A percentile compares a stretch with the other conserved stretches of the same genome.
phyloP scores from a whole-genome alignment of 2,329 filamentous ascomycete genomes.

The Chaetomium globosum region DNA sequence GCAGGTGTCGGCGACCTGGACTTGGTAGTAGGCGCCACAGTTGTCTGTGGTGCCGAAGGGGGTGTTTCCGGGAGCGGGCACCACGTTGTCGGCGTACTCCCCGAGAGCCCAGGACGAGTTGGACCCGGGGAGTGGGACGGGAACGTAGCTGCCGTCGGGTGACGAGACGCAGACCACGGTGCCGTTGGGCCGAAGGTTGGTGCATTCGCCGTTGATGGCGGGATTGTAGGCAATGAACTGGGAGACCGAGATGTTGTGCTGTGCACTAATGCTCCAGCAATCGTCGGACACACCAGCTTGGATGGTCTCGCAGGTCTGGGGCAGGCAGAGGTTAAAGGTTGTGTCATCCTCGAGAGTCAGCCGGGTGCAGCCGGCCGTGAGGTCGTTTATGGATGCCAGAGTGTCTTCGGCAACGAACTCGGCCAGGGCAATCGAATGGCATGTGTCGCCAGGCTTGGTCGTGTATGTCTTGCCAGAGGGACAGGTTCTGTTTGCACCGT shows the following conservation, averaged over 20 bases:
- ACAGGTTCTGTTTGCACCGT: slow-evolving; percentile 9
- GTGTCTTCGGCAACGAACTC: slow-evolving; percentile 11
- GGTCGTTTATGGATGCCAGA: slow-evolving; percentile 17
- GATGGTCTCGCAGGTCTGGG: slow-evolving; percentile 7
- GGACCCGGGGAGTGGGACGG: slow-evolving; percentile 7
- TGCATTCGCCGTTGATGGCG: slow-evolving; percentile 11
- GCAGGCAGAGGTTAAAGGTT: slow-evolving; percentile 8
- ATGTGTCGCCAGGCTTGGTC: slow-evolving; percentile 5
- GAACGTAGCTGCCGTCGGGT: slow-evolving; percentile 12
- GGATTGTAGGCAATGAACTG: slow-evolving; percentile 17
- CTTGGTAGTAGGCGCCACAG: slow-evolving; percentile 17
- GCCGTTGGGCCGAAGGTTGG: slow-evolving; percentile 12
- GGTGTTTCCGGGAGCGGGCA: slow-evolving; percentile 11
- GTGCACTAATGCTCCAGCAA: slow-evolving; percentile 15
- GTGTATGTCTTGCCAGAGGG: slow-evolving; percentile 8
- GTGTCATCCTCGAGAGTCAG: slow-evolving; percentile 1
- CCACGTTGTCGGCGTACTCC: slow-evolving; percentile 9
- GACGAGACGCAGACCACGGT: slow-evolving; percentile 15
- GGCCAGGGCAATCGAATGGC: slow-evolving; percentile 13
- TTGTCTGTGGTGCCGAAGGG: slow-evolving; percentile 6
- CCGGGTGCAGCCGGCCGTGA: not conserved
- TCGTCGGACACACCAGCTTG: not conserved
- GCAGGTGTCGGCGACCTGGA: slow-evolving; percentile 17
- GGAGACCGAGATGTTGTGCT: slow-evolving; percentile 13
- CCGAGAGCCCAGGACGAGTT: slow-evolving; percentile 14